Evolutionary conservation across 495 filamentous ascomycete genomes (phyloP), one percentile per base, ranked within the genome.

Genomic region (Staphylotrichum longicolle): DNA sequence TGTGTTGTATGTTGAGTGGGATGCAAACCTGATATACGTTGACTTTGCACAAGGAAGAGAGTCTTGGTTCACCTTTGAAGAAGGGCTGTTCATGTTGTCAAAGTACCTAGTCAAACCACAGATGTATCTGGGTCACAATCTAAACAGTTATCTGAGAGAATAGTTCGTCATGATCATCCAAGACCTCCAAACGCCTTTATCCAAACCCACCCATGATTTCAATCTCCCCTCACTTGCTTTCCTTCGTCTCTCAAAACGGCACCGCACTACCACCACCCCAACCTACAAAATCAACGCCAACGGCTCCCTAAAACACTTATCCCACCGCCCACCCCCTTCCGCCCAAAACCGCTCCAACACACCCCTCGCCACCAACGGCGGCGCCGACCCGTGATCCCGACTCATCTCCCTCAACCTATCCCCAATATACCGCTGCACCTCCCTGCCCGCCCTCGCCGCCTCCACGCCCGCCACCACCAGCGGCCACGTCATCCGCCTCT

Each of bases 401-500:
- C 68, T 66, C 54, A 75, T 52, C 15, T 69, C 62, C 7, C 47
- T 33, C 49, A 74, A 34, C 27, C 57, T 27, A 35, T 57, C 51
- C 3, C 49, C 51, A 40, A 75, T 55, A 42, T 70, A 76, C 11
- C n/a, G 49, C 11, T 66, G 68, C 49, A 68, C 62, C 3, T 47
- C 63, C 5, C 30, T 8, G 7, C 45, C 49, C 30, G 55, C 57
- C 12, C 66, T 41, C 15, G 65, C 66, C 3, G 70, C 70, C 52
- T 72, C 65, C 10, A 75, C 72, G 1, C 74, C 73, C 2, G 73
- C 66, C 20, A 77, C 63, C 0, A 74, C 55, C 7, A 75, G 62
- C 49, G 74, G 67, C 74, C 74, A 77, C 10, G 68, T 34, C 61
- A 72, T 58, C 2, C 58, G 35, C 54, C 41, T 54, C 37, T 30